phyloP scores from a whole-genome alignment of 2,329 filamentous ascomycete species.

The Sporothrix luriei region DNA sequence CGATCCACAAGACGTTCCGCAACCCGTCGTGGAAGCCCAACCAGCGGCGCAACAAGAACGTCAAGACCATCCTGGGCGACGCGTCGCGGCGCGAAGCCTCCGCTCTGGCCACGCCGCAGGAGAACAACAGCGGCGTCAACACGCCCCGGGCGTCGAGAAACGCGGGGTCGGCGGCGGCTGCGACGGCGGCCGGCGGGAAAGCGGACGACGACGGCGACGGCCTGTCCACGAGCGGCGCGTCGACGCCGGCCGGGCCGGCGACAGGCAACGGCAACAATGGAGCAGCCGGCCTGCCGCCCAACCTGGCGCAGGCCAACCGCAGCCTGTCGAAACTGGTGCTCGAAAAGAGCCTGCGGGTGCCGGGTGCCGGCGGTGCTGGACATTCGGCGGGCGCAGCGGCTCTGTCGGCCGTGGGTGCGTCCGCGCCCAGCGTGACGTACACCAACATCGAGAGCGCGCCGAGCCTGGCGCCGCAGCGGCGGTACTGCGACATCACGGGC shows the following conservation, averaged over 20 bases:
- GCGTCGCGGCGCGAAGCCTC: conserved; percentile 88
- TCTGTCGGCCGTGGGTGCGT: conserved; percentile 38
- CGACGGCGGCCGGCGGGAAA: conserved; percentile 40
- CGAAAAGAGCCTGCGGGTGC: conserved; percentile 67
- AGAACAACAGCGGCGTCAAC: conserved; percentile 67
- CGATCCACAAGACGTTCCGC: conserved; percentile 84
- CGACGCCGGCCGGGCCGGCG: conserved; percentile 49
- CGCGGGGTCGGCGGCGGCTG: conserved; percentile 40
- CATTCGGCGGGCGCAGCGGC: neutral
- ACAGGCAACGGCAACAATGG: conserved; percentile 40
- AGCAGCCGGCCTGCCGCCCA: conserved; percentile 53
- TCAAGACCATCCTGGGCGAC: conserved; percentile 94
- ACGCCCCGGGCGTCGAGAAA: conserved; percentile 56
- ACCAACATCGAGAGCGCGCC: conserved; percentile 93
- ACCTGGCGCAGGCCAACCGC: conserved; percentile 85
- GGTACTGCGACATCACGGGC: conserved; percentile 95
- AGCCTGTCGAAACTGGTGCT: conserved; percentile 85
- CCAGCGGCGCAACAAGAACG: conserved; percentile 96
- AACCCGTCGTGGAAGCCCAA: conserved; percentile 89
- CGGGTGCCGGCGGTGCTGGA: conserved; percentile 13
- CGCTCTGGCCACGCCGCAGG: conserved; percentile 74
- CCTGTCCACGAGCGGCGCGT: conserved; percentile 59
- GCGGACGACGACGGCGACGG: conserved; percentile 47
- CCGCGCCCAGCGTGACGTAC: conserved; percentile 78
- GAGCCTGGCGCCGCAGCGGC: conserved; percentile 78